phyloP scores from a whole-genome alignment of 1,139 yeast species.

The Candida buenavistaensis region DNA sequence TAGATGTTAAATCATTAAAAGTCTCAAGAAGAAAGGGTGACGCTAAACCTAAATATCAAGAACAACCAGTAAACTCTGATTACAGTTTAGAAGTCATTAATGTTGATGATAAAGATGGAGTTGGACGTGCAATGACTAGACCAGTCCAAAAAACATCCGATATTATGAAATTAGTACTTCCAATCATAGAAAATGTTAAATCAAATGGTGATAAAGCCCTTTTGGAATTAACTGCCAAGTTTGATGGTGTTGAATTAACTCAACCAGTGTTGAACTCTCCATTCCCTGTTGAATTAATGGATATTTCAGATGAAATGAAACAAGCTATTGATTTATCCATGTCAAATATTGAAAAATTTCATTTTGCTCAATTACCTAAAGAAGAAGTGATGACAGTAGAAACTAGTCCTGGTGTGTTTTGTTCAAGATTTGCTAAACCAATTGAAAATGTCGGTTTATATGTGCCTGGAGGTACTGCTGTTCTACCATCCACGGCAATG shows the following conservation, averaged over 20 bases:
- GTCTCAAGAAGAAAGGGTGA: slow-evolving; percentile 95
- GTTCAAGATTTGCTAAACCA: slow-evolving; percentile 94
- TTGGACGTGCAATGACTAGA: slow-evolving; percentile 67
- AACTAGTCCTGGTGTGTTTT: slow-evolving; percentile 89
- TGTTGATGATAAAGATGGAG: slow-evolving; percentile 42
- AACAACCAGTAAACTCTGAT: slow-evolving; percentile 17
- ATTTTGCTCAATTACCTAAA: slow-evolving; percentile 80
- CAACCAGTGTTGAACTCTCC: slow-evolving; percentile 86
- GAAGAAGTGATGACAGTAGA: slow-evolving; percentile 78
- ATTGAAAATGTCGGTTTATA: slow-evolving; percentile 93
- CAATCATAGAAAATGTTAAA: slow-evolving; percentile 80
- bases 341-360: slow-evolving; percentile 87
- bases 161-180: slow-evolving; percentile 88
- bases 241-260: slow-evolving; percentile 75
- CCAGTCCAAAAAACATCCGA: slow-evolving; percentile 91
- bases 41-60: slow-evolving; percentile 73
- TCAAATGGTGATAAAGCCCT: slow-evolving; percentile 82
- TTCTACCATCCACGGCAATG: slow-evolving; percentile 94
- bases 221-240: slow-evolving; percentile 82
- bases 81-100: slow-evolving; percentile 67
- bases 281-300: slow-evolving; percentile 74
- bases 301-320: slow-evolving; percentile 73
- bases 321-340: slow-evolving; percentile 87
- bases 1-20: slow-evolving; percentile 80
- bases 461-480: slow-evolving; percentile 99